phyloP scores from a whole-genome alignment of 257 asterid genomes.

The Paraleonurus japonicus region DNA sequence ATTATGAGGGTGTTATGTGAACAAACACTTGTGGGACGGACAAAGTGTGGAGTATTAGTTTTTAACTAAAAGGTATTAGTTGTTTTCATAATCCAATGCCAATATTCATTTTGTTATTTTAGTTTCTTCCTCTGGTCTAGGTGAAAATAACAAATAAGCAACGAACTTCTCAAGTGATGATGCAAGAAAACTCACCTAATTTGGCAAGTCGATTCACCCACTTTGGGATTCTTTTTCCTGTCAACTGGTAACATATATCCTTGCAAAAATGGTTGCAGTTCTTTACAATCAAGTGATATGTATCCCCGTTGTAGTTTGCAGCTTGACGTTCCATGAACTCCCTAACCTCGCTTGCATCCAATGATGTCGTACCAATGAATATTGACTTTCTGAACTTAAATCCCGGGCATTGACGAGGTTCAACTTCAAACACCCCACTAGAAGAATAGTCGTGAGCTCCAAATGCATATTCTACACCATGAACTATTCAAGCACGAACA shows the following conservation, averaged over 20 bases:
- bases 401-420: slow-evolving; percentile 92
- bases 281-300: slow-evolving; percentile 87
- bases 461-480: slow-evolving; percentile 90
- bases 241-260: slow-evolving; percentile 74
- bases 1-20: too few relatives aligned
- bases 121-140: neutral
- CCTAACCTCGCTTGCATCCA: slow-evolving; percentile 63
- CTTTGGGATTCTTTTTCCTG: slow-evolving; percentile 77
- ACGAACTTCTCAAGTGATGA: slow-evolving; percentile 6
- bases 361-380: slow-evolving; percentile 66
- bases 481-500: slow-evolving; percentile 47
- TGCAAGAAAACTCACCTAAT: slow-evolving; percentile 51
- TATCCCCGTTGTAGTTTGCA: slow-evolving; percentile 75
- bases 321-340: slow-evolving; percentile 86
- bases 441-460: slow-evolving; percentile 90
- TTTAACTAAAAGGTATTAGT: too few relatives aligned
- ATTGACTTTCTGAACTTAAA: slow-evolving; percentile 85
- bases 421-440: slow-evolving; percentile 95
- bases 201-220: slow-evolving; percentile 97
- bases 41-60: too few relatives aligned
- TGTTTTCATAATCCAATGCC: neutral
- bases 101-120: neutral
- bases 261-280: slow-evolving; percentile 97
- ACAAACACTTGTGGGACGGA: too few relatives aligned
- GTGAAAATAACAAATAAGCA: neutral